phyloP scores from a whole-genome alignment of 129 eudicot genomes.

The Erigeron canadensis region DNA sequence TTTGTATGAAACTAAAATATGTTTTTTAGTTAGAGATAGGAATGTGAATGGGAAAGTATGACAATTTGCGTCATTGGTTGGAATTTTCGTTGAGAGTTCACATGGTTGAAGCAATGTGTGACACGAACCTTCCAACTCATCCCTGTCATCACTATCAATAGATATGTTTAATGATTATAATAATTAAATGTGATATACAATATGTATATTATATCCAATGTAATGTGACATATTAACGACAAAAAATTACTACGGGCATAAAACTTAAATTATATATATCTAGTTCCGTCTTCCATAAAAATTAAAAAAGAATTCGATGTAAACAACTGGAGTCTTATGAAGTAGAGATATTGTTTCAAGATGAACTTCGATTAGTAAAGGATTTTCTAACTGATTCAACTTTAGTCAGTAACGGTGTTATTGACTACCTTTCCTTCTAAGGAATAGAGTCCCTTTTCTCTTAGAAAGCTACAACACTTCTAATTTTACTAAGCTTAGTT shows the following conservation, averaged over 20 bases:
- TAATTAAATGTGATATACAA: background rate
- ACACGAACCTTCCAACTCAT: background rate
- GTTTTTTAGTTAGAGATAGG: background rate
- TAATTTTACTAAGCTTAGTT: background rate
- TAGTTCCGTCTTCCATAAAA: no score
- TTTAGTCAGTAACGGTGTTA: no score
- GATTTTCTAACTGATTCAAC: no score
- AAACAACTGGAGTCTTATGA: no score
- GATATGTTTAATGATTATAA: background rate
- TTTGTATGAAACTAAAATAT: background rate
- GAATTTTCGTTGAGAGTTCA: slow-evolving; percentile 23
- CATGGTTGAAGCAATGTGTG: slow-evolving; percentile 9
- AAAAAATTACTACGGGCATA: no score
- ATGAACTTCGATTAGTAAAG: no score
- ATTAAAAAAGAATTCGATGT: no score
- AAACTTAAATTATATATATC: no score
- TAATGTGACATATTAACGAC: no score
- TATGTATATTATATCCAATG: background rate
- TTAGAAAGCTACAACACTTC: background rate
- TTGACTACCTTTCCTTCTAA: background rate
- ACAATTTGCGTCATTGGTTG: slow-evolving; percentile 4
- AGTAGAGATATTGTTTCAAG: no score
- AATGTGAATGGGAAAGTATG: slow-evolving; percentile 23
- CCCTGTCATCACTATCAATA: background rate
- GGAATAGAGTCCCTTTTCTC: background rate